Evolutionary conservation across 2,329 filamentous ascomycete genomes (phyloP), one percentile per base, ranked within the genome.

Genomic region (Diaporthe sp.): DNA sequence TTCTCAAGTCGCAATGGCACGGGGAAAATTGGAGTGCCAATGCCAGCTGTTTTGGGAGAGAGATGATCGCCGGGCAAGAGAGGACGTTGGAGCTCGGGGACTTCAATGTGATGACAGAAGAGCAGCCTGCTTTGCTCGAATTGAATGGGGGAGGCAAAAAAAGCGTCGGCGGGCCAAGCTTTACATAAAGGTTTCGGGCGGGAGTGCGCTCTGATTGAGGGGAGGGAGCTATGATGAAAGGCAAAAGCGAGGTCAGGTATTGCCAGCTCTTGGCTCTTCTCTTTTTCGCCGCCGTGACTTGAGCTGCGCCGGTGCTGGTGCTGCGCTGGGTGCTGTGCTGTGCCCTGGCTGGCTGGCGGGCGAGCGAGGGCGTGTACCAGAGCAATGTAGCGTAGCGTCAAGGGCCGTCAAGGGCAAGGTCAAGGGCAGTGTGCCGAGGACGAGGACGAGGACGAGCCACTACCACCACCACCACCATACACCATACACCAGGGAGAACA

Each of bases 211-310:
- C 39, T 61, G 57, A 51, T 46, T 62, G 57, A 62, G 44, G 57
- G 44, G 44, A 72, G 44, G 57, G 34, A 71, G 65, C 73, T 71
- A 75, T 75, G 73, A 75, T 75, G 73, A 72, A 75, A 75, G 73
- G 53, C 53, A 72, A 61, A 58, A 72, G 49, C 31, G 44, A 60
- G 70, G 39, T 53, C 58, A 53, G 71, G 71, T 61, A 72, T 72
- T 62, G 44, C 15, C 44, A 62, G 57, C 44, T 53, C 44, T 62
- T 62, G 57, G 71, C 71, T 39, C 22, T 62, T 62, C 60, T 62
- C 44, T 53, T 53, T 53, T 42, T 53, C 57, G 44, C 46, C 55
- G 70, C 70, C 42, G 39, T 51, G 34, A 51, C 62, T 37, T 37
- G 31, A 51, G 44, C 44, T 68, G 46, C 44, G 46, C 44, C 31